Percentiles rank a stretch among this genome's conserved stretches.
These are phyloP conservation scores for Berkeleyomyces rouxiae DNA, from an alignment of 2,329 filamentous ascomycete genomes.

Conservation along the genomic window DNA sequence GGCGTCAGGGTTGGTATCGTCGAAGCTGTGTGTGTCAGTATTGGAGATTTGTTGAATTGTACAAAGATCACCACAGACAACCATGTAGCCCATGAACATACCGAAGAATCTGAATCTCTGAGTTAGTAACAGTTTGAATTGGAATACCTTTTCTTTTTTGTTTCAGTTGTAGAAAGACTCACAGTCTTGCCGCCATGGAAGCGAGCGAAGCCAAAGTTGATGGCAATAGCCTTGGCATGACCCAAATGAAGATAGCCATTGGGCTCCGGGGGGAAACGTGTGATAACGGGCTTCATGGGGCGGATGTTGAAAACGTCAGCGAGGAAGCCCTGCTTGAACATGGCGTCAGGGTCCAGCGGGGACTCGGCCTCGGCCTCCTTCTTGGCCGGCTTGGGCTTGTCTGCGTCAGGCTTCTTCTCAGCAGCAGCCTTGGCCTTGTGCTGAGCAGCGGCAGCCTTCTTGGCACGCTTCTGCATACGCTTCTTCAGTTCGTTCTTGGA, in stretches of 20 bases:
- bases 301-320: constrained; percentile 54
- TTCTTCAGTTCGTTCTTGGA: constrained; percentile 49
- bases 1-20: constrained; percentile 89
- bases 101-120: constrained; percentile 5
- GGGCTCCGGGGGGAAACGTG: constrained; percentile 70
- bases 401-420: constrained; percentile 16
- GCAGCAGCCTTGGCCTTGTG: constrained; percentile 28
- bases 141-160: background rate
- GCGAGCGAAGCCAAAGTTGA: constrained; percentile 90
- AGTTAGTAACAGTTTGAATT: background rate
- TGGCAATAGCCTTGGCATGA: constrained; percentile 85
- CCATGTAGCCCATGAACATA: background rate
- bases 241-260: constrained; percentile 91
- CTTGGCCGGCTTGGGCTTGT: constrained; percentile 30
- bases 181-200: constrained; percentile 54
- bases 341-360: constrained; percentile 39
- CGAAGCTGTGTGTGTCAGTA: constrained; percentile 42
- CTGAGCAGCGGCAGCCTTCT: constrained; percentile 37
- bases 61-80: too few relatives aligned
- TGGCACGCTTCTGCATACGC: constrained; percentile 38
- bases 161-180: constrained; percentile 13
- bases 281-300: constrained; percentile 44
- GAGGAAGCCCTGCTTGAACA: constrained; percentile 70
- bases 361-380: constrained; percentile 23
- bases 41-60: too few relatives aligned